Percentiles rank a stretch among this genome's conserved stretches.
Evolutionary conservation across 352 stramenopile genomes (phyloP).

Genomic region (Pythium brachiatum): DNA sequence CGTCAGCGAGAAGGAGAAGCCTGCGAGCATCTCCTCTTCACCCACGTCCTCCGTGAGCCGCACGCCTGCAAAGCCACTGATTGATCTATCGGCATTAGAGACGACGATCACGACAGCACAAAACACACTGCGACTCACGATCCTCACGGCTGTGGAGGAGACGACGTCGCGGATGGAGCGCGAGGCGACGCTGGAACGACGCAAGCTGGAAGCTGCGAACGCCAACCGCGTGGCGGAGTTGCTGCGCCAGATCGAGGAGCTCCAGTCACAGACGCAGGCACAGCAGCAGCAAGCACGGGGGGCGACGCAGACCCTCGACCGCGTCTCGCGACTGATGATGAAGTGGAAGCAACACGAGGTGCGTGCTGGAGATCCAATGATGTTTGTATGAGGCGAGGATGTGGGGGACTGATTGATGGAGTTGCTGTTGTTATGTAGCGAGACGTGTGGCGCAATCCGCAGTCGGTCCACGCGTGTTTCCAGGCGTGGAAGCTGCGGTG

Average conservation of each 20-base stretch:
- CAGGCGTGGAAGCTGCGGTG: slow-evolving; percentile 5
- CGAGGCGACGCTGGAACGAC: slow-evolving; percentile 34
- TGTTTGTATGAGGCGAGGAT: too few relatives aligned
- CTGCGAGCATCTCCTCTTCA: background rate
- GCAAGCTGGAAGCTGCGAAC: slow-evolving; percentile 48
- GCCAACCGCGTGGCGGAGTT: slow-evolving; percentile 44
- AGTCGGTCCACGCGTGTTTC: slow-evolving; percentile 19
- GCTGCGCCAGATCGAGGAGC: slow-evolving; percentile 42
- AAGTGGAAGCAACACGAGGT: slow-evolving; percentile 19
- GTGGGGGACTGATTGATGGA: background rate
- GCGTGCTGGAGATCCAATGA: too few relatives aligned
- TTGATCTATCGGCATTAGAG: slow-evolving; percentile 32
- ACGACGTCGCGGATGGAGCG: slow-evolving; percentile 1
- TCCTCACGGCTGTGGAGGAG: slow-evolving; percentile 28
- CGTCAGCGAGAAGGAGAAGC: slow-evolving; percentile 6
- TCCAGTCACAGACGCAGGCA: slow-evolving; percentile 25
- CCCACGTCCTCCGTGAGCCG: background rate
- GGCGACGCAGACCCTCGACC: slow-evolving; percentile 3
- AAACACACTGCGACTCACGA: slow-evolving; percentile 30
- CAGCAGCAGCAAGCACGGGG: slow-evolving; percentile 17
- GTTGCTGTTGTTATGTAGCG: background rate
- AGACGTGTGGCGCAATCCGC: background rate
- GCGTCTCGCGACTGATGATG: slow-evolving; percentile 7
- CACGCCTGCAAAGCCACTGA: background rate
- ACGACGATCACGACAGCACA: slow-evolving; percentile 34